Conservation (phyloP, 352 stramenopile genomes). For the Phytophthora parvispora region DNA sequence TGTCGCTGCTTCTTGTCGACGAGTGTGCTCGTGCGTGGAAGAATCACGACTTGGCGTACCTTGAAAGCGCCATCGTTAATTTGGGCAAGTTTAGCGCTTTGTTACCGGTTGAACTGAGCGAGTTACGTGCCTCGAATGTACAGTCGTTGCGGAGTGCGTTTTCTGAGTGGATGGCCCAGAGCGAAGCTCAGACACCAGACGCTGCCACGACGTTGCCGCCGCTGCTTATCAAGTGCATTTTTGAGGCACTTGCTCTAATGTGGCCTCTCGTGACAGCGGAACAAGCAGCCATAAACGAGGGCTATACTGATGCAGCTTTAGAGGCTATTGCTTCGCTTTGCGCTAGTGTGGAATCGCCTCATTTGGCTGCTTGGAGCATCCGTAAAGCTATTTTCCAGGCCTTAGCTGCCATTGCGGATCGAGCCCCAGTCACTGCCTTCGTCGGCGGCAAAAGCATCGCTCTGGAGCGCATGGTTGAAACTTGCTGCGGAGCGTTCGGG, state of each 20-base stretch:
- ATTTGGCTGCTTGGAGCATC: constrained; percentile 76
- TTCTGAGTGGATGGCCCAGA: constrained; percentile 40
- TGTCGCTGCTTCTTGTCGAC: constrained; percentile 58
- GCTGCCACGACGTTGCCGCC: constrained; percentile 46
- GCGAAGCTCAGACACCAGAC: constrained; percentile 13
- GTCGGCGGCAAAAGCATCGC: constrained; percentile 21
- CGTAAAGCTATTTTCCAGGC: constrained; percentile 64
- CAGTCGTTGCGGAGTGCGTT: constrained; percentile 45
- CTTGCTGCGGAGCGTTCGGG: constrained; percentile 63
- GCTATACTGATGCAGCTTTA: background rate
- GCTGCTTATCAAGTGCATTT: constrained; percentile 79
- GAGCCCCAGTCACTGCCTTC: constrained; percentile 30
- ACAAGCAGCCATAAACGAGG: background rate
- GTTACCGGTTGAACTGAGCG: constrained; percentile 28
- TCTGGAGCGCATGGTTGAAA: constrained; percentile 47
- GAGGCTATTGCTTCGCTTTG: constrained; percentile 69
- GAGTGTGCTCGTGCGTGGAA: constrained; percentile 75
- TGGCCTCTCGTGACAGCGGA: constrained; percentile 40
- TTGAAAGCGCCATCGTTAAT: constrained; percentile 72
- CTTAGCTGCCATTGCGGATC: constrained; percentile 43
- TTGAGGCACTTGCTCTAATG: constrained; percentile 66
- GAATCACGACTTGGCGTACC: constrained; percentile 73
- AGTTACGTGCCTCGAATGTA: constrained; percentile 52
- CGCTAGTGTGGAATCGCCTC: constrained; percentile 35
- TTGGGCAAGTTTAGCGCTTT: constrained; percentile 57